Evolutionary conservation across 768 basidiomycete species (phyloP).

Genomic region (Phaeolepiota aurea): DNA sequence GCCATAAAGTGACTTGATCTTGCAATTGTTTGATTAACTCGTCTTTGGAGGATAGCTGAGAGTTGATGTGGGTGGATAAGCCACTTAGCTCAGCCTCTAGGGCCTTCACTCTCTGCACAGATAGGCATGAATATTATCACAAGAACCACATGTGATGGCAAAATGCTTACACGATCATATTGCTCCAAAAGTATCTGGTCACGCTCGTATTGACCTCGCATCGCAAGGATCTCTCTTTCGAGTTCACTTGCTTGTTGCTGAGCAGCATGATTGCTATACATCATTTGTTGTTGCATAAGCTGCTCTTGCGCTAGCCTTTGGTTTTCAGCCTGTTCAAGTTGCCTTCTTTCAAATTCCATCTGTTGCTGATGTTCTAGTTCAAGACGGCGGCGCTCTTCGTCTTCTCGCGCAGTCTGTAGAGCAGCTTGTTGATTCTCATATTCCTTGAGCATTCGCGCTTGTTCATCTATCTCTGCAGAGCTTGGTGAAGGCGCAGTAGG

Average conservation of each 20-base stretch:
- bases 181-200: slow-evolving; percentile 97
- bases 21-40: slow-evolving; percentile 93
- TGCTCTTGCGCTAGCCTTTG: slow-evolving; percentile 88
- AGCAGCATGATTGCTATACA: slow-evolving; percentile 69
- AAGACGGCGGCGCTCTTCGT: slow-evolving; percentile 72
- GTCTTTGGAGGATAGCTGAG: slow-evolving; percentile 88
- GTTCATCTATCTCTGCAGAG: slow-evolving; percentile 72
- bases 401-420: slow-evolving; percentile 71
- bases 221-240: slow-evolving; percentile 82
- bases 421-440: slow-evolving; percentile 95
- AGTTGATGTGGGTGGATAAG: slow-evolving; percentile 66
- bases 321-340: slow-evolving; percentile 79
- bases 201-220: slow-evolving; percentile 96
- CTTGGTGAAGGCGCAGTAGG: slow-evolving; percentile 66
- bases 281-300: slow-evolving; percentile 76
- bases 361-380: slow-evolving; percentile 76
- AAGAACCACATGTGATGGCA: background rate
- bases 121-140: slow-evolving; percentile 6
- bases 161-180: slow-evolving; percentile 79
- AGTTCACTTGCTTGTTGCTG: slow-evolving; percentile 69
- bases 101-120: slow-evolving; percentile 80
- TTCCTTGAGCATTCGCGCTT: slow-evolving; percentile 89
- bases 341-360: slow-evolving; percentile 83
- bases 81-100: slow-evolving; percentile 83
- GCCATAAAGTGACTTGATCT: slow-evolving; percentile 94